A percentile compares a stretch with the other conserved stretches of the same genome.
Conservation (phyloP, 495 filamentous ascomycete genomes). For the Daldinia bambusicola region DNA sequence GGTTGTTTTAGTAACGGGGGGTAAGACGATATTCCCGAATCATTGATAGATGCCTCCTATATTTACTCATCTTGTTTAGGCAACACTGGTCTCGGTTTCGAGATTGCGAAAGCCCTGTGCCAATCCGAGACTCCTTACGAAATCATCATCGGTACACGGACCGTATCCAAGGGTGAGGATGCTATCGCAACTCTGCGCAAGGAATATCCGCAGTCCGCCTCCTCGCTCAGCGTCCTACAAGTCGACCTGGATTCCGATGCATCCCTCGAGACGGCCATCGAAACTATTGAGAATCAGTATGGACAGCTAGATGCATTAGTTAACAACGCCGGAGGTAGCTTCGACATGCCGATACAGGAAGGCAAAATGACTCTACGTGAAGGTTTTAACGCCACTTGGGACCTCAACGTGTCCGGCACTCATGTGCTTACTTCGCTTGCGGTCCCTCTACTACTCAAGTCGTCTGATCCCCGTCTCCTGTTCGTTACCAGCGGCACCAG, state of each 20-base stretch:
- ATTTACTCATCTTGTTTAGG: constrained; percentile 25
- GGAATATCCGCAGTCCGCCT: constrained; percentile 52
- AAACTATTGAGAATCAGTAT: constrained; percentile 48
- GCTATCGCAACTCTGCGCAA: constrained; percentile 51
- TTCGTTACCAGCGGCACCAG: constrained; percentile 63
- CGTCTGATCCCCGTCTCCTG: constrained; percentile 57
- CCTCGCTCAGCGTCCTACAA: constrained; percentile 52
- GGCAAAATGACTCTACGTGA: constrained; percentile 51
- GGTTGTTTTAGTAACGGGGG: constrained; percentile 45
- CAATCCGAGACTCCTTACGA: constrained; percentile 56
- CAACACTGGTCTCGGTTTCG: constrained; percentile 63
- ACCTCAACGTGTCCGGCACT: constrained; percentile 60
- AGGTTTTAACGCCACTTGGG: constrained; percentile 60
- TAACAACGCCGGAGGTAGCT: constrained; percentile 62
- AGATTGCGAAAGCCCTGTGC: constrained; percentile 59
- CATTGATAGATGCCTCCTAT: neutral
- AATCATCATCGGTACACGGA: constrained; percentile 60
- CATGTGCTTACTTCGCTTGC: constrained; percentile 60
- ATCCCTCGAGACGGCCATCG: constrained; percentile 59
- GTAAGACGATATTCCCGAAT: constrained; percentile 22
- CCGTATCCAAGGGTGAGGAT: constrained; percentile 55
- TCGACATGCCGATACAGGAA: constrained; percentile 44
- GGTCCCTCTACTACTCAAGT: constrained; percentile 58
- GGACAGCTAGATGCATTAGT: constrained; percentile 63
- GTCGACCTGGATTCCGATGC: constrained; percentile 64